Base-by-base conservation (phyloP, 1,139 yeast species). In the Insectozyma bohioensis region DNA sequence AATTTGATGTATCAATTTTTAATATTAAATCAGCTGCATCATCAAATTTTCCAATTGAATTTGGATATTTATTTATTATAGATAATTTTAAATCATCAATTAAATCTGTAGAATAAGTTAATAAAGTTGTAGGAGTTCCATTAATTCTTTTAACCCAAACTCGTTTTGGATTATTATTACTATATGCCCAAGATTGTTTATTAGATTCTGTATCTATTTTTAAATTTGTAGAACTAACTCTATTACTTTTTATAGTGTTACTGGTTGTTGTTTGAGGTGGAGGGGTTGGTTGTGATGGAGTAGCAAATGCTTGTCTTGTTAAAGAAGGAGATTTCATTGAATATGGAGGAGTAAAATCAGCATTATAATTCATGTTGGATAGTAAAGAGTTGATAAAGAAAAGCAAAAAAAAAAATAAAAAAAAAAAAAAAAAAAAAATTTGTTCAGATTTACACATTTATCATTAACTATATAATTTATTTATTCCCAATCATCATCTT, bases 51-150 rank as follows among this genome's bases (percentile, higher is more conserved):
- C 80, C 92, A 34, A 85, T 59, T 0, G 87, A 67, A 24, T 80
- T 80, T 9, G 95, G 94, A 47, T 76, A 86, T 48, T 81, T 82
- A 35, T 60, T 63, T 31, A 78, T 54, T 0, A 85, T 69, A 36
- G 75, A 66, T 15, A 69, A 61, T 49, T 85, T 86, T 47, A 86
- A 63, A 52, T 86, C 95, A 51, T 86, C 95, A 4, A 85, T 72
- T 2, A 85, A 63, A 45, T 81, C 86, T 17, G 54, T 49, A 15
- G 72, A 72, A 17, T 62, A 61, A 2, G 82, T 79, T 35, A 64
- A 51, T 4, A 85, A 60, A 1, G 94, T 78, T 0, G 95, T 85
- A 4, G 95, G 84, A 1, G 75, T 70, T 3, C 81, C 77, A 21
- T 67, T 66, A 0, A 70, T 66, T 29, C 77, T 62, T 37, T 63